These are phyloP conservation scores for Serendipita vermifera DNA, from an alignment of 768 basidiomycete species.

Conservation along the genomic window DNA sequence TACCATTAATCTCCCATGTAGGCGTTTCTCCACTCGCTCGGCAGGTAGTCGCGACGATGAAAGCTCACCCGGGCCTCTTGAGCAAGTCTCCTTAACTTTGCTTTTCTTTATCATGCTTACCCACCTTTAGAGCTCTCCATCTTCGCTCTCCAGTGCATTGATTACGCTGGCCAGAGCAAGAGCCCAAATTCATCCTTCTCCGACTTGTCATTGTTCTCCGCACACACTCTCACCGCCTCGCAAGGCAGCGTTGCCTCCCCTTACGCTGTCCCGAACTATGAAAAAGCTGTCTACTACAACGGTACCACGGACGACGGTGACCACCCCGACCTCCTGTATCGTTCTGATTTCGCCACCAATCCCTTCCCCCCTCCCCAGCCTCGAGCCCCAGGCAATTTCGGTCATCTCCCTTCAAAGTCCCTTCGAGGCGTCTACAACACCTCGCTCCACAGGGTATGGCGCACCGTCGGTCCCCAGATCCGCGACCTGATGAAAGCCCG, in stretches of 20 bases:
- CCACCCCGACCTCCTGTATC: slow-evolving; percentile 1
- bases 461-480: slow-evolving; percentile 12
- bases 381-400: neutral
- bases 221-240: slow-evolving; percentile 18
- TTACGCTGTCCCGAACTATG: neutral
- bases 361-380: neutral
- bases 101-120: slow-evolving; percentile 14
- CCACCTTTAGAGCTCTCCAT: slow-evolving; percentile 21
- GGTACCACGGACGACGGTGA: neutral
- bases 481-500: slow-evolving; percentile 2
- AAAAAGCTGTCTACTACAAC: neutral
- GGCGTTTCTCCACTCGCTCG: slow-evolving; percentile 16
- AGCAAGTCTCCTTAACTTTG: slow-evolving; percentile 21
- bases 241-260: slow-evolving; percentile 18
- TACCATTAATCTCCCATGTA: slow-evolving; percentile 22
- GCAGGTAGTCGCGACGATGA: slow-evolving; percentile 19
- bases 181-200: slow-evolving; percentile 9
- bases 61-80: slow-evolving; percentile 9
- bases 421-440: slow-evolving; percentile 11
- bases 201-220: slow-evolving; percentile 16
- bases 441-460: slow-evolving; percentile 11
- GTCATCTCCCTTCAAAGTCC: slow-evolving; percentile 10
- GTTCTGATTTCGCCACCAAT: neutral
- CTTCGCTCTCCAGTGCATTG: slow-evolving; percentile 22
- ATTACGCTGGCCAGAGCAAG: neutral